A percentile compares a stretch with the other conserved stretches of the same genome.
phyloP scores from a whole-genome alignment of 2,329 filamentous ascomycete genomes.

The Tolypocladium inflatum region DNA sequence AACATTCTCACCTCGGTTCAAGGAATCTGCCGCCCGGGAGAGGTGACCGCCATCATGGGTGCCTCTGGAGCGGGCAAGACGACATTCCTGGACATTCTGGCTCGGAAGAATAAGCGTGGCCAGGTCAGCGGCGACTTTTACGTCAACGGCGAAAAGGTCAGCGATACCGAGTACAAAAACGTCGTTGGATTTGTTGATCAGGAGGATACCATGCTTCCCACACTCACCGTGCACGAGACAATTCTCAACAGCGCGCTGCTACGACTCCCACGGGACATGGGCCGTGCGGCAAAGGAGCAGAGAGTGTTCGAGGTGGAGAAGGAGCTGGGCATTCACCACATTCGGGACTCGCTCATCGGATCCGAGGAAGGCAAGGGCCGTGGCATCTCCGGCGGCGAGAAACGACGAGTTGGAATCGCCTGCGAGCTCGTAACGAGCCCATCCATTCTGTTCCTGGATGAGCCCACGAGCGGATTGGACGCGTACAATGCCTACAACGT shows the following conservation, averaged over 20 bases:
- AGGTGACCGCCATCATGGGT: conserved; percentile 95
- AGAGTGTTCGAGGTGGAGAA: conserved; percentile 87
- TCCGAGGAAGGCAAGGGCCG: conserved; percentile 91
- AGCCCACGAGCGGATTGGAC: conserved; percentile 92
- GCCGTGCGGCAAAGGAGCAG: conserved; percentile 76
- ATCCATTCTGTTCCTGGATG: conserved; percentile 92
- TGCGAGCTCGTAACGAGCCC: conserved; percentile 97
- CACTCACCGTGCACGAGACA: conserved; percentile 93
- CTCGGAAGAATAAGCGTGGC: conserved; percentile 93
- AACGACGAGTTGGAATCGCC: conserved; percentile 90
- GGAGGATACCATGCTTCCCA: conserved; percentile 93
- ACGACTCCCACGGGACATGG: conserved; percentile 89
- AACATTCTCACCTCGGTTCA: conserved; percentile 72
- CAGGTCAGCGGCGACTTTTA: conserved; percentile 70
- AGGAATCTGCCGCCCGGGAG: conserved; percentile 86
- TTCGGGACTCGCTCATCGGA: conserved; percentile 89
- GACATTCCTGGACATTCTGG: conserved; percentile 90
- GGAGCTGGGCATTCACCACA: conserved; percentile 89
- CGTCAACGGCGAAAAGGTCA: conserved; percentile 86
- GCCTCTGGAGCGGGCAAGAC: conserved; percentile 97
- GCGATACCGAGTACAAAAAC: conserved; percentile 75
- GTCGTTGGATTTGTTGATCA: conserved; percentile 97
- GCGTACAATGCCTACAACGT: conserved; percentile 98
- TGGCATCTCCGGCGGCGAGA: conserved; percentile 95
- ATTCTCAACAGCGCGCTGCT: conserved; percentile 90